Base-by-base conservation (phyloP, 345 rosid species). In the Camelina laxa region DNA sequence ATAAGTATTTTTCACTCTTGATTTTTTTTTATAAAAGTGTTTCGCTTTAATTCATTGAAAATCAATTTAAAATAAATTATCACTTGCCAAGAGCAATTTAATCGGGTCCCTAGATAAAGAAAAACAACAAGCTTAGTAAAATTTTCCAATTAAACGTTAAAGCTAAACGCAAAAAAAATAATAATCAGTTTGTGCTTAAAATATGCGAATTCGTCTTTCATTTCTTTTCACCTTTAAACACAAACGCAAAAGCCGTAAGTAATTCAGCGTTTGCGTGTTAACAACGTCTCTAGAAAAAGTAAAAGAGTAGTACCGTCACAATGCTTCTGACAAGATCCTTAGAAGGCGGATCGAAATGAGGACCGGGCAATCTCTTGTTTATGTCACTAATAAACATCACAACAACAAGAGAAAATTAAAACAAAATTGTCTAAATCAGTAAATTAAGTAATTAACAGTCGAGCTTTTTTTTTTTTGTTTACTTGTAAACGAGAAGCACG, bases 271-370 rank as follows among this genome's bases (percentile, higher is more conserved):
- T 51, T 51, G 55, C 20, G 41, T 38, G 62, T 31, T 20, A 30
- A 57, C 10, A 16, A n/a, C 14, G 69, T 19, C 30, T 21, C 4
- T 41, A 69, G 51, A 65, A 14, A 65, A 14, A 72, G 7, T 84
- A 30, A 69, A 14, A 75, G 9, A 84, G 88, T 96, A 11, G 7
- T 85, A 89, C 97, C 97, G 83, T 62, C 81, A 93, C 82, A 81
- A 86, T 72, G 45, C 48, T 83, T 57, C 80, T 69, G 73, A 93
- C 85, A 75, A 76, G 79, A 41, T 89, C 90, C 78, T 84, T 89
- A 22, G 96, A 73, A 72, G 97, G 98, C 19, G 98, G 97, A 82
- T 93, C 96, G 67, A 93, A 93, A 80, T 93, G 98, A 9, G 97
- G 98, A 13, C 98, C 98, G 4, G 98, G 98, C 85, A 93, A 72